Base-by-base conservation (phyloP, 2,329 filamentous ascomycete species). In the Rutstroemia sp. region DNA sequence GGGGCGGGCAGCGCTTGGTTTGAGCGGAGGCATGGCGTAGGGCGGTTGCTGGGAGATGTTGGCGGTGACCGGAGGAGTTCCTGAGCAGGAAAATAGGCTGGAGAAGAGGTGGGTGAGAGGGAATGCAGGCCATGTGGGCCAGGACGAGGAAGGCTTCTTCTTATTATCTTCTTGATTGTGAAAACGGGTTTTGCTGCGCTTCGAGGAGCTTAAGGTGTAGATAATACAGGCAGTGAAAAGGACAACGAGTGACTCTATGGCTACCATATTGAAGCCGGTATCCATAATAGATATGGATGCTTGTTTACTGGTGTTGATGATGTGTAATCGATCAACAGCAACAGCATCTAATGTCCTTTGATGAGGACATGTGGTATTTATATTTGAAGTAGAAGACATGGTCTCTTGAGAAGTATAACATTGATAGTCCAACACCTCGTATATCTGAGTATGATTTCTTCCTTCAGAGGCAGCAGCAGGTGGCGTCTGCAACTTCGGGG, bases 1-100 rank as follows among this genome's bases (percentile, higher is more conserved):
- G 30, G 71, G 69, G 48, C 57, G 56, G 1, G 54, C 23, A 19
- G 54, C 27, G n/a, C 27, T 47, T 30, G 48, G 48, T 21, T 52
- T 51, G 8, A 56, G 48, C 0, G 48, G 48, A 12, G 48, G 54
- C 23, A 56, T 39, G 8, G 12, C 21, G 30, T 52, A 56, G 2
- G 54, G 21, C 3, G 38, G 23, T 37, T 55, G 41, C 21, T 55
- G 46, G 5, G 53, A 23, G 30, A 16, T 41, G 14, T 9, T 8
- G 37, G 27, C 9, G 6, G 19, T 49, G 12, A 6, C 3, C 10
- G 17, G 8, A 14, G 19, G 49, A 44, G 25, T 16, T 17, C 27
- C 37, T 19, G 25, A 39, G 14, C 53, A 55, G 5, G 37, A 37
- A 41, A 55, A 19, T 10, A 51, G 37, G 4, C 21, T 47, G 10